Percentiles rank a stretch among this genome's conserved stretches.
Conservation (phyloP, 306 rosid genomes). For the Arachis hypogaea region DNA sequence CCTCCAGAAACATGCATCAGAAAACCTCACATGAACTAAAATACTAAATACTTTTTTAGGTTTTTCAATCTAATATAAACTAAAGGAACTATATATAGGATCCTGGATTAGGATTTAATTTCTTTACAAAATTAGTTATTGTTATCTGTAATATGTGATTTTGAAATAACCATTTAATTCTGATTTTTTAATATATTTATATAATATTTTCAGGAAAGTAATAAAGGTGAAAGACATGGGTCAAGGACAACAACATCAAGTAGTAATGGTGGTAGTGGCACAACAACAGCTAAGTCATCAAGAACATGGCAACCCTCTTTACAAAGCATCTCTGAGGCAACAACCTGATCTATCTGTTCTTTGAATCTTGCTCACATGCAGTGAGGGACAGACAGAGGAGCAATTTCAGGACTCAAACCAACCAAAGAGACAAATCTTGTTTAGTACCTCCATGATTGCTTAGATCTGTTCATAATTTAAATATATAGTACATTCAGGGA, state of each 20-base stretch:
- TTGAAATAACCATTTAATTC: constrained; percentile 1
- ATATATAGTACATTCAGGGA: constrained; percentile 37
- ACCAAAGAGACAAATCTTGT: constrained; percentile 17
- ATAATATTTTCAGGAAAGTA: constrained; percentile 55
- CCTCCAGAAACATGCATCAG: neutral
- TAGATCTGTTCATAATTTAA: constrained; percentile 44
- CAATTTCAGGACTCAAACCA: constrained; percentile 36
- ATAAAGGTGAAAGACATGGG: constrained; percentile 59
- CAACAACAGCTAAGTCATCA: constrained; percentile 52
- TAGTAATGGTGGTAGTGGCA: constrained; percentile 36
- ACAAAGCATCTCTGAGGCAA: constrained; percentile 76
- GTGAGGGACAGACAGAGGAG: constrained; percentile 50
- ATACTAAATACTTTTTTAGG: neutral
- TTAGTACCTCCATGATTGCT: constrained; percentile 35
- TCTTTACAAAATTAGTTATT: no score
- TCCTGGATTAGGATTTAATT: no score
- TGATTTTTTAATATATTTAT: neutral
- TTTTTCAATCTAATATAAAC: neutral
- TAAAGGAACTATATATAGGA: no score
- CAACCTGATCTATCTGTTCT: constrained; percentile 54
- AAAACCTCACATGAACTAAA: constrained; percentile 6
- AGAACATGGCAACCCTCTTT: constrained; percentile 89
- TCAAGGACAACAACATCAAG: constrained; percentile 51
- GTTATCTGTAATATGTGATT: constrained; percentile 4
- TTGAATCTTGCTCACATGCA: constrained; percentile 46